Evolutionary conservation across 2,329 filamentous ascomycete species (phyloP).

Genomic region (Pleochaeta shiraiana): DNA sequence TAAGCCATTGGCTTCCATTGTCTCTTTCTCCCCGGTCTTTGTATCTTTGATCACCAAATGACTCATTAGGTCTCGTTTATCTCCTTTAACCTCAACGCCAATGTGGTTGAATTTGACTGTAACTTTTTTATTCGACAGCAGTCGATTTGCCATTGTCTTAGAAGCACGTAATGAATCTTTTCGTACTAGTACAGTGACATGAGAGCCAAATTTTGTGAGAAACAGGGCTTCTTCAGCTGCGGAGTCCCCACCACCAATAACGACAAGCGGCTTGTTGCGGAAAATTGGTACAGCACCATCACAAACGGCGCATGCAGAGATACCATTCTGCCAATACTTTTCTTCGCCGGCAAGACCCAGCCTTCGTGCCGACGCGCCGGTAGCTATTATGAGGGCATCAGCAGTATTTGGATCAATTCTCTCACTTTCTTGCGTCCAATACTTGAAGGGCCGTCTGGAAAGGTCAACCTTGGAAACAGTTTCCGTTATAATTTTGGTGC

Average conservation of each 20-base stretch:
- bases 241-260: conserved; percentile 92
- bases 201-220: conserved; percentile 89
- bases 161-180: conserved; percentile 69
- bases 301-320: conserved; percentile 92
- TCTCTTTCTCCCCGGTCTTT: conserved; percentile 52
- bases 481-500: conserved; percentile 81
- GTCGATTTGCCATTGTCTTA: conserved; percentile 75
- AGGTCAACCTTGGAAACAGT: conserved; percentile 81
- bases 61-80: conserved; percentile 71
- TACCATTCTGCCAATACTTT: conserved; percentile 92
- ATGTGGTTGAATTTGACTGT: conserved; percentile 72
- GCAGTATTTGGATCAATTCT: conserved; percentile 64
- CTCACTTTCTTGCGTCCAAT: conserved; percentile 77
- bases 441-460: conserved; percentile 67
- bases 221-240: conserved; percentile 96
- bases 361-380: conserved; percentile 75
- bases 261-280: conserved; percentile 83
- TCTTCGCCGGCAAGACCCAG: conserved; percentile 73
- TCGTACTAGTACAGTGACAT: conserved; percentile 85
- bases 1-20: conserved; percentile 73
- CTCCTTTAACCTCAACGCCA: conserved; percentile 66
- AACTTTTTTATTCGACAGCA: conserved; percentile 70
- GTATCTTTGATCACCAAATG: conserved; percentile 68
- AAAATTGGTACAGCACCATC: conserved; percentile 96
- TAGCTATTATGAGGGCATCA: conserved; percentile 83